A percentile compares a stretch with the other conserved stretches of the same genome.
These are phyloP conservation scores for Sugiyamaella neomexicana DNA, from an alignment of 1,139 yeast genomes.

Conservation along the genomic window DNA sequence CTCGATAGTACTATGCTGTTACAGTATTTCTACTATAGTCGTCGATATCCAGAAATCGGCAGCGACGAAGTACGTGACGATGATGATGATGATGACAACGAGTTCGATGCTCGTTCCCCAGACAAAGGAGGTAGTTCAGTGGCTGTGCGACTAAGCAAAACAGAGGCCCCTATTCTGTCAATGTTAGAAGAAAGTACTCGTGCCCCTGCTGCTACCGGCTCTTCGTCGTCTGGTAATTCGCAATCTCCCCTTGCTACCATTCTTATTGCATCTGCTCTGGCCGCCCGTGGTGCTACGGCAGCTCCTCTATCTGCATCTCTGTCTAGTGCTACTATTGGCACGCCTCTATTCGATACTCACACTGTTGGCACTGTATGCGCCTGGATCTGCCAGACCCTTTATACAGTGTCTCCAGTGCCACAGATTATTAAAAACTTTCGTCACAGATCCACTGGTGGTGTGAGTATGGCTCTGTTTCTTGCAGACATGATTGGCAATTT, in stretches of 20 bases:
- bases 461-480: slow-evolving; percentile 71
- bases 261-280: slow-evolving; percentile 13
- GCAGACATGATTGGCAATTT: slow-evolving; percentile 75
- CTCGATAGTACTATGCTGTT: slow-evolving; percentile 33
- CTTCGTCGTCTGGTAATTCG: neutral
- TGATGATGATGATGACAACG: slow-evolving; percentile 5
- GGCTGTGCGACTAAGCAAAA: neutral
- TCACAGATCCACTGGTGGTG: slow-evolving; percentile 79
- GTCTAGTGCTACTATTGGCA: neutral
- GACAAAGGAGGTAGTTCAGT: slow-evolving; percentile 3
- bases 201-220: neutral
- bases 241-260: slow-evolving; percentile 7
- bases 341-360: slow-evolving; percentile 17
- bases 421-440: slow-evolving; percentile 71
- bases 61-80: neutral
- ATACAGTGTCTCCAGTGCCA: slow-evolving; percentile 75
- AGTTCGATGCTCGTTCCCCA: neutral
- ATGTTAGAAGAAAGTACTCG: neutral
- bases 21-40: slow-evolving; percentile 34
- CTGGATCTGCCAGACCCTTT: slow-evolving; percentile 76
- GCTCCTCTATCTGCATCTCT: slow-evolving; percentile 17
- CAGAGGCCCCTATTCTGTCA: neutral
- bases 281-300: slow-evolving; percentile 12
- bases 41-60: slow-evolving; percentile 12
- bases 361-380: slow-evolving; percentile 61